phyloP scores from a whole-genome alignment of 306 rosid species.

The Cucurbita ficifolia region DNA sequence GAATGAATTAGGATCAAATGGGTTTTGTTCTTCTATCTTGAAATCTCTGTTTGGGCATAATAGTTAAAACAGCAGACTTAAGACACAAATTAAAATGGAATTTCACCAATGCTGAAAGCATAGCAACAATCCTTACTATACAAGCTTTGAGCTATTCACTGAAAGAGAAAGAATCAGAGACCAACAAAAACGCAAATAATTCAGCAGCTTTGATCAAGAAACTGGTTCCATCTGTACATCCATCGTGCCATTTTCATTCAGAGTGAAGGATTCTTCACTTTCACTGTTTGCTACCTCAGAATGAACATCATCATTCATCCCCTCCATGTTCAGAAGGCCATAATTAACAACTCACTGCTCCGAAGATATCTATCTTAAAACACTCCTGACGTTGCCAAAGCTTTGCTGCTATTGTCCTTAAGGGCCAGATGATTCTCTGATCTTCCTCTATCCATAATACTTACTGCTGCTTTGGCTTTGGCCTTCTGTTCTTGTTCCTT shows the following conservation, averaged over 20 bases:
- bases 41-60: too few relatives aligned
- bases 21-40: not conserved
- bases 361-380: not conserved
- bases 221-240: not conserved
- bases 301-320: not conserved
- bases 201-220: conserved; percentile 3
- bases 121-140: not conserved
- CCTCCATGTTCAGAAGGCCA: not conserved
- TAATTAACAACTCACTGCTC: not conserved
- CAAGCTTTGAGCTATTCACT: conserved; percentile 1
- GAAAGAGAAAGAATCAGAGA: not conserved
- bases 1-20: not conserved
- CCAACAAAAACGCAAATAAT: not conserved
- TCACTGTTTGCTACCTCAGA: not conserved
- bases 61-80: not conserved
- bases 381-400: conserved; percentile 4
- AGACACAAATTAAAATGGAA: not conserved
- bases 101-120: not conserved
- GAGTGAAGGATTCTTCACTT: not conserved
- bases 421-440: conserved; percentile 32
- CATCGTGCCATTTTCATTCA: not conserved
- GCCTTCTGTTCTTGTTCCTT: conserved; percentile 21
- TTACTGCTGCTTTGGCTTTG: conserved; percentile 10
- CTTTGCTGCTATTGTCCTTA: conserved; percentile 10
- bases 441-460: conserved; percentile 39